Percentiles rank a stretch among this genome's conserved stretches.
Conservation (phyloP, 2,329 filamentous ascomycete genomes). For the Aspergillus sp. region DNA sequence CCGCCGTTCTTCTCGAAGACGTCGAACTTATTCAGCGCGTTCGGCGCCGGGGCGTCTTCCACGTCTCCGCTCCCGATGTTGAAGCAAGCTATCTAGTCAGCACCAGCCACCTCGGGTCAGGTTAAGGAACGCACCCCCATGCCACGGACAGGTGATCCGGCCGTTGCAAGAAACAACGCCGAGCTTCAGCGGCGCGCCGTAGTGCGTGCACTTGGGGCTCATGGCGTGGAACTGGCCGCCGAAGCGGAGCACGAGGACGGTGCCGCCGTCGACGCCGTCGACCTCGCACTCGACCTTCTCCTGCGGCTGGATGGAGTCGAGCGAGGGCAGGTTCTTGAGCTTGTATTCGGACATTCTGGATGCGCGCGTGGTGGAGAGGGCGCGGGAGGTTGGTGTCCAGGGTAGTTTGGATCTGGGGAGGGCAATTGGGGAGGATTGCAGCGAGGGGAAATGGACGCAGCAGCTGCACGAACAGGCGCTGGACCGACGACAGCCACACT, state of each 20-base stretch:
- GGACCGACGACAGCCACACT: conserved; percentile 14
- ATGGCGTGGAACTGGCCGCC: conserved; percentile 68
- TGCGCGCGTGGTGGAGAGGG: conserved; percentile 7
- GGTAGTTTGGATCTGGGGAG: conserved; percentile 1
- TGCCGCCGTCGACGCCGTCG: conserved; percentile 76
- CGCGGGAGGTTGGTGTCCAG: conserved; percentile 3
- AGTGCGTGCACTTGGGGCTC: conserved; percentile 78
- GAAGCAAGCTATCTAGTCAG: conserved; percentile 66
- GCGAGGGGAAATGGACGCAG: conserved; percentile 11
- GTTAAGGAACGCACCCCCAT: conserved; percentile 66
- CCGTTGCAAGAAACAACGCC: conserved; percentile 77
- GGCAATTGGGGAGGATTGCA: conserved; percentile 1
- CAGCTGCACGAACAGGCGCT: conserved; percentile 14
- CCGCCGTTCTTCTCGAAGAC: conserved; percentile 70
- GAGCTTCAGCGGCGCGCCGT: conserved; percentile 79
- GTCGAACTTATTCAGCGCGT: conserved; percentile 75
- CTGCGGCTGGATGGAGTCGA: conserved; percentile 60
- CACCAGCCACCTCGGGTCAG: conserved; percentile 8
- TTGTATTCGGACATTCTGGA: conserved; percentile 33
- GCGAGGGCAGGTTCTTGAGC: conserved; percentile 65
- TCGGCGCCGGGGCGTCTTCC: conserved; percentile 85
- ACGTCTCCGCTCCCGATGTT: conserved; percentile 82
- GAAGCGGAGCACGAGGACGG: conserved; percentile 75
- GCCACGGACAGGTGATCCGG: conserved; percentile 87
- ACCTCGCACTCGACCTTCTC: conserved; percentile 86